Conservation (phyloP, 2,329 filamentous ascomycete genomes). For the Diaporthe ilicicola region DNA sequence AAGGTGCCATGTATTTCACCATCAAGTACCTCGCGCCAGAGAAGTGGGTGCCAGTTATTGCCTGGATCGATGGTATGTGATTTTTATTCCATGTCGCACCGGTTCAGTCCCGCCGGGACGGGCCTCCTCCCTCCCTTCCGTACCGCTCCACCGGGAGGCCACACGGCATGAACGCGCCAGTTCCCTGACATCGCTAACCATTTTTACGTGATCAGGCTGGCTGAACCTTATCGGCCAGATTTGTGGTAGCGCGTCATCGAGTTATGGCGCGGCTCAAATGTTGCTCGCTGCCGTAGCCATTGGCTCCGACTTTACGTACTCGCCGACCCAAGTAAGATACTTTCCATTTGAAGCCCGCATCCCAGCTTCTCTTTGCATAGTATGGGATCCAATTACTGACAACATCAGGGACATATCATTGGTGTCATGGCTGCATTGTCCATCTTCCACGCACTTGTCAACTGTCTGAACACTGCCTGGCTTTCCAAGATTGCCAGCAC, state of each 20-base stretch:
- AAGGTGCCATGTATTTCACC: constrained; percentile 58
- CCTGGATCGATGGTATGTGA: constrained; percentile 51
- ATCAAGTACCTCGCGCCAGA: constrained; percentile 61
- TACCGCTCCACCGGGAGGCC: neutral
- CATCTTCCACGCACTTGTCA: constrained; percentile 57
- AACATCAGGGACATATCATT: constrained; percentile 48
- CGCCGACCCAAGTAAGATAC: constrained; percentile 45
- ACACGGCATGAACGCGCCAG: neutral
- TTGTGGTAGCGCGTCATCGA: constrained; percentile 60
- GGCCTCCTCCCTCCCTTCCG: neutral
- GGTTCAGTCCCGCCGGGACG: neutral
- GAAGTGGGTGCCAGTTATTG: constrained; percentile 56
- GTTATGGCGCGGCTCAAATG: constrained; percentile 63
- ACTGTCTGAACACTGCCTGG: constrained; percentile 63
- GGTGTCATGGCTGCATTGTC: constrained; percentile 63
- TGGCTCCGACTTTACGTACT: constrained; percentile 52
- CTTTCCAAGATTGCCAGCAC: constrained; percentile 64
- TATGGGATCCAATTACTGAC: neutral
- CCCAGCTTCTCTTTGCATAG: neutral
- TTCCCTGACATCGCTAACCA: neutral
- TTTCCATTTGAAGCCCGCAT: too few species aligned
- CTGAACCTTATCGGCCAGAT: constrained; percentile 59
- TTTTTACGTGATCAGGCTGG: constrained; percentile 47
- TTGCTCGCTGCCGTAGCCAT: constrained; percentile 61
- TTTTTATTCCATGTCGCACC: constrained; percentile 9